These are phyloP conservation scores for Gonium pectorale DNA, from an alignment of 139 green algal species.

Conservation along the genomic window DNA sequence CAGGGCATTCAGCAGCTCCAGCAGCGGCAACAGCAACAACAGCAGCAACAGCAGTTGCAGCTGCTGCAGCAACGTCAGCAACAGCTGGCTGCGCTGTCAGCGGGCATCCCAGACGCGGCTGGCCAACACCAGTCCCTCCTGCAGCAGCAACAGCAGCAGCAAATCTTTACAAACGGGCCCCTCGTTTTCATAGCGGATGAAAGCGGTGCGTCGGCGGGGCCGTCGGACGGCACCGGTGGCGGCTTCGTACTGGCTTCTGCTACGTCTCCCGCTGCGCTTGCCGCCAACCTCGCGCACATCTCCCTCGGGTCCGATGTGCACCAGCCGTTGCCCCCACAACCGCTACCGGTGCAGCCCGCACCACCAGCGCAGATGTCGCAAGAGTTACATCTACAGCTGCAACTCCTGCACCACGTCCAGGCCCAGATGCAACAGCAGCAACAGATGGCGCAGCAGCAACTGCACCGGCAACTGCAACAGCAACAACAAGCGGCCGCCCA, in stretches of 20 bases:
- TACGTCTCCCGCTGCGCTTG: too few species aligned
- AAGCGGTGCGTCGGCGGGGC: too few species aligned
- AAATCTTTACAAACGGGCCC: too few species aligned
- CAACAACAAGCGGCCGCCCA: not conserved
- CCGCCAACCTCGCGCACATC: too few species aligned
- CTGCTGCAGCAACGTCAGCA: not conserved
- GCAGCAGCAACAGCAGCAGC: not conserved
- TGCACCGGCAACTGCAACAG: not conserved
- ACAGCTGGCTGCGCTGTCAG: not conserved
- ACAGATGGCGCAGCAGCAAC: not conserved
- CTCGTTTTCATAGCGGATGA: too few species aligned
- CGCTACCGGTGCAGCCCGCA: too few species aligned
- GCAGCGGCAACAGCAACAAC: conserved; percentile 16
- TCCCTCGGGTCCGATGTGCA: too few species aligned
- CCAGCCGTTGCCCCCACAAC: too few species aligned
- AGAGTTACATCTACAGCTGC: not conserved
- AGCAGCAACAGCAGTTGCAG: not conserved
- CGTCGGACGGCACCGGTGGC: too few species aligned
- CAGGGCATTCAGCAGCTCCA: not conserved
- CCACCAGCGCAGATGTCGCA: too few species aligned
- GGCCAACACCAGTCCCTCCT: not conserved
- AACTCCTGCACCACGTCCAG: not conserved
- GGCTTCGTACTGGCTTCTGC: too few species aligned
- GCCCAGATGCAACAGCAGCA: not conserved
- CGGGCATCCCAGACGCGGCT: too few species aligned